Evolutionary conservation across 371 early-diverging fungal species (phyloP).

Genomic region (Circinella umbellata): DNA sequence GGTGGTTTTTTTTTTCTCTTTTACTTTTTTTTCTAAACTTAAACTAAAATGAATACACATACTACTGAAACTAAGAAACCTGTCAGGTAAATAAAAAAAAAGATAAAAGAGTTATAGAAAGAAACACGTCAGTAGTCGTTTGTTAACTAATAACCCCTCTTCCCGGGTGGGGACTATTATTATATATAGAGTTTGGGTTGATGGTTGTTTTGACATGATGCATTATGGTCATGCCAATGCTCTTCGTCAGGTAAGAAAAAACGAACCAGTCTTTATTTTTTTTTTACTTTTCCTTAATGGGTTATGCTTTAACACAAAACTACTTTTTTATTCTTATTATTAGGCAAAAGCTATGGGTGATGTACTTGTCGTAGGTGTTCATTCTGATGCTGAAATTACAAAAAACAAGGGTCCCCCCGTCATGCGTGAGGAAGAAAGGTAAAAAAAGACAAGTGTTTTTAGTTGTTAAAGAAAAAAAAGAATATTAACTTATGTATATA

Average conservation of each 20-base stretch:
- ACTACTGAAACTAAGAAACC: conserved; percentile 10
- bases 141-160: too few species aligned
- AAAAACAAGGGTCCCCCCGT: conserved; percentile 96
- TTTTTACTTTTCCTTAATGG: too few species aligned
- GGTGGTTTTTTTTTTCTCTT: background rate
- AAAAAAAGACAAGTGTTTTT: too few species aligned
- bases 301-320: too few species aligned
- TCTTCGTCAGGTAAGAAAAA: conserved; percentile 80
- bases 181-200: conserved; percentile 75
- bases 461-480: too few species aligned
- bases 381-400: conserved; percentile 90
- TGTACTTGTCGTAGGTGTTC: conserved; percentile 94
- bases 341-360: conserved; percentile 93
- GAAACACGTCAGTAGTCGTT: background rate
- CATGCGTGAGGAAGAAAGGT: conserved; percentile 94
- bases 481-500: too few species aligned
- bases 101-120: background rate
- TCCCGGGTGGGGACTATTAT: background rate
- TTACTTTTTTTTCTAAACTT: background rate
- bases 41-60: conserved; percentile 13
- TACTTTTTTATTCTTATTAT: background rate
- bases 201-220: conserved; percentile 97
- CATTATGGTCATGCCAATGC: conserved; percentile 97
- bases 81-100: conserved; percentile 11
- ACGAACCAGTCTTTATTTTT: background rate